Percentiles rank a stretch among this genome's conserved stretches.
These are phyloP conservation scores for Magnaporthales sp. DNA, from an alignment of 2,329 filamentous ascomycete species.

Conservation along the genomic window DNA sequence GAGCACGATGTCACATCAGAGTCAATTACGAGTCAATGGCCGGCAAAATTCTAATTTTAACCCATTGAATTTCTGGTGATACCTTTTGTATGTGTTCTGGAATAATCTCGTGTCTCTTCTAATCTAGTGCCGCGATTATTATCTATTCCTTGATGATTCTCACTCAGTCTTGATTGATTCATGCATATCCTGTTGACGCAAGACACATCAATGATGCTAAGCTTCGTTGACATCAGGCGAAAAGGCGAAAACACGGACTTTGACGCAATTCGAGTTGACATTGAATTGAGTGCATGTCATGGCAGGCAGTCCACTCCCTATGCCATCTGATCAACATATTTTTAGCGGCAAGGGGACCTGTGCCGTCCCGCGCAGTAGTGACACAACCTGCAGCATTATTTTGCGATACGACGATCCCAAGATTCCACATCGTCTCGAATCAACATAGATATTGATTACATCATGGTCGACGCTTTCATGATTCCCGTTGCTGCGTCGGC, in stretches of 20 bases:
- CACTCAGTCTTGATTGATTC: background rate
- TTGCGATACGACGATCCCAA: background rate
- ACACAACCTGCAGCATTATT: background rate
- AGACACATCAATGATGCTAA: background rate
- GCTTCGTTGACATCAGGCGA: background rate
- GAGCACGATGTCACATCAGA: background rate
- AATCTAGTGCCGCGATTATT: background rate
- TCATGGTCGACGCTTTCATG: background rate
- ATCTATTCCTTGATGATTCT: no score
- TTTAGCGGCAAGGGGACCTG: background rate
- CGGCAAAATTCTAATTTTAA: constrained; percentile 2
- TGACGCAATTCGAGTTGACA: no score
- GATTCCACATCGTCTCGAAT: background rate
- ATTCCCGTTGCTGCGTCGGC: no score
- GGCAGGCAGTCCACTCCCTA: background rate
- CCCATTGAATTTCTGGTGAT: background rate
- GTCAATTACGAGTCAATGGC: background rate
- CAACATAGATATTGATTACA: background rate
- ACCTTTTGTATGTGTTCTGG: background rate
- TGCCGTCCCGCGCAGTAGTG: background rate
- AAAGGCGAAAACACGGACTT: no score
- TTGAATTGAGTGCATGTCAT: background rate
- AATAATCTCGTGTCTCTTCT: background rate
- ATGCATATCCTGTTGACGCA: background rate
- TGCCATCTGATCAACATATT: background rate